Evolutionary conservation across 495 filamentous ascomycete species (phyloP).

Genomic region (Penicillium goetzii): DNA sequence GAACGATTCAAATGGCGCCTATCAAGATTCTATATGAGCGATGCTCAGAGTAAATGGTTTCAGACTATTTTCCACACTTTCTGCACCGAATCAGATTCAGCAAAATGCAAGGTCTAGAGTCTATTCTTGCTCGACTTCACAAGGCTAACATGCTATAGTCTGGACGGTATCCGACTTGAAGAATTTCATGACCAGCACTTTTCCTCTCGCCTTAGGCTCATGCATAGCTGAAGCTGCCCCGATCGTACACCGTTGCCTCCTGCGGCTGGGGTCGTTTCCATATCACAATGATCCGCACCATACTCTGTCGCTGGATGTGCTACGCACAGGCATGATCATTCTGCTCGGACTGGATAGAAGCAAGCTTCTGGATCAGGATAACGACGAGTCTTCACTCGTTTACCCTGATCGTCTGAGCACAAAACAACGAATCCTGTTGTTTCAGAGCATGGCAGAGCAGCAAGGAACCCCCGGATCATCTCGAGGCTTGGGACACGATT

Average conservation of each 20-base stretch:
- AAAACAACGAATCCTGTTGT: constrained; percentile 1
- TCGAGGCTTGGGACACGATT: neutral
- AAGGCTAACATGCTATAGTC: neutral
- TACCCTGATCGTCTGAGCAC: neutral
- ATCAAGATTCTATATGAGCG: neutral
- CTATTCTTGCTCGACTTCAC: neutral
- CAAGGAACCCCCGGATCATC: neutral
- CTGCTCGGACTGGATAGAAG: neutral
- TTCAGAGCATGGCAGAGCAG: neutral
- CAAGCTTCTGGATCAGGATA: neutral
- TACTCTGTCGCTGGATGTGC: neutral
- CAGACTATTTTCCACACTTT: neutral
- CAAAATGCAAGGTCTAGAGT: neutral
- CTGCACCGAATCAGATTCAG: neutral
- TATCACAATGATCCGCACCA: constrained; percentile 1
- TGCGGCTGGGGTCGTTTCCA: neutral
- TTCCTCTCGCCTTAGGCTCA: neutral
- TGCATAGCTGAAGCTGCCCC: neutral
- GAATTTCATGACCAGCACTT: constrained; percentile 2
- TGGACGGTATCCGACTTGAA: neutral
- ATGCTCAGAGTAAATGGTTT: neutral
- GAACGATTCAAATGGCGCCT: neutral
- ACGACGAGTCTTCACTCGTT: neutral
- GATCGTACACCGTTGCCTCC: neutral
- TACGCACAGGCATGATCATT: neutral